Conservation (phyloP, 495 filamentous ascomycete species). For the Talaromyces liani region DNA sequence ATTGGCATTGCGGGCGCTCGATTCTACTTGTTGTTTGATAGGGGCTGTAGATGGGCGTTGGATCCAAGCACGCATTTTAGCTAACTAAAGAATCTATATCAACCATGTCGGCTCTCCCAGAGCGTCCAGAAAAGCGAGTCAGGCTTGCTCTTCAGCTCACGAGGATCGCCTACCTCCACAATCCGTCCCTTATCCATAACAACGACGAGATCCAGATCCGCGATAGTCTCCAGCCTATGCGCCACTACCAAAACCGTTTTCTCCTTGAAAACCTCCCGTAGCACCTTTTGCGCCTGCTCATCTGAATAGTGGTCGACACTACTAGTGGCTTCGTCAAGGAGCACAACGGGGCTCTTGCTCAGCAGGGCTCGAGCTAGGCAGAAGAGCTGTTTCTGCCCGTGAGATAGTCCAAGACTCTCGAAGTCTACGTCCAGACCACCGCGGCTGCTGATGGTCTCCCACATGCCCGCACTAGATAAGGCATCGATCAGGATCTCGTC, state of each 20-base stretch:
- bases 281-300: slow-evolving; percentile 16
- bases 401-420: slow-evolving; percentile 33
- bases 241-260: slow-evolving; percentile 24
- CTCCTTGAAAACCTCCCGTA: slow-evolving; percentile 18
- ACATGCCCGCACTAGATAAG: slow-evolving; percentile 32
- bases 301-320: slow-evolving; percentile 24
- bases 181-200: slow-evolving; percentile 20
- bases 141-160: neutral
- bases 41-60: neutral
- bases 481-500: slow-evolving; percentile 30
- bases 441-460: slow-evolving; percentile 25
- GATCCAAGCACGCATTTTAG: slow-evolving; percentile 1
- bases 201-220: slow-evolving; percentile 18
- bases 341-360: slow-evolving; percentile 24
- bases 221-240: slow-evolving; percentile 23
- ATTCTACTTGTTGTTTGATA: slow-evolving; percentile 1
- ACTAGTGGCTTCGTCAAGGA: slow-evolving; percentile 38
- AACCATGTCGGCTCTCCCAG: neutral
- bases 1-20: neutral
- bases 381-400: slow-evolving; percentile 53
- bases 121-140: neutral
- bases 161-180: slow-evolving; percentile 43
- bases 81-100: slow-evolving; percentile 1
- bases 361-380: slow-evolving; percentile 45
- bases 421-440: slow-evolving; percentile 37